phyloP scores from a whole-genome alignment of 2,329 filamentous ascomycete genomes.

The Cladosporium sp. region DNA sequence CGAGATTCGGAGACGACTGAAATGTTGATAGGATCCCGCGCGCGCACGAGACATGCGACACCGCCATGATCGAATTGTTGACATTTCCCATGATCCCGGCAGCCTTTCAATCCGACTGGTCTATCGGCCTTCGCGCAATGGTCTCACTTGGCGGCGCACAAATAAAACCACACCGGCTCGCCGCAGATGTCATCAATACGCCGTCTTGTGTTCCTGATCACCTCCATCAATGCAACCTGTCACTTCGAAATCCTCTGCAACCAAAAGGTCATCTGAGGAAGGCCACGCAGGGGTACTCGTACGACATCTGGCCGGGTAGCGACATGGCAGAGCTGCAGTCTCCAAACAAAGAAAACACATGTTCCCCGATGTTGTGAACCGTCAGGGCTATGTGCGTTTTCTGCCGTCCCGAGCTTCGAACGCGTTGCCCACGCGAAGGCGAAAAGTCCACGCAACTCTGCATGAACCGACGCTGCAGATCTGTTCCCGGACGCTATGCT shows the following conservation, averaged over 20 bases:
- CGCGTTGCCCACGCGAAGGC: background rate
- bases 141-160: slow-evolving; percentile 7
- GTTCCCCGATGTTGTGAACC: background rate
- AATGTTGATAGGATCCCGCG: too few species aligned
- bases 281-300: slow-evolving; percentile 1
- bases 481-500: background rate
- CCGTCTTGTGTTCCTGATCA: background rate
- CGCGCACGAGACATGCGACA: background rate
- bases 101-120: background rate
- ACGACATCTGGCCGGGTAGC: background rate
- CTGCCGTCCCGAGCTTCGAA: background rate
- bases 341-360: slow-evolving; percentile 1
- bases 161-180: slow-evolving; percentile 12
- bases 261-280: slow-evolving; percentile 1
- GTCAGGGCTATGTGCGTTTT: background rate
- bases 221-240: slow-evolving; percentile 1
- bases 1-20: background rate
- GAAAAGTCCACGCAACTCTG: background rate
- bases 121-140: background rate
- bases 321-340: background rate
- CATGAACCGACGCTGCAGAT: slow-evolving; percentile 4
- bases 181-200: slow-evolving; percentile 9
- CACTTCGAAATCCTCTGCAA: slow-evolving; percentile 4
- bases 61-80: background rate
- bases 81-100: background rate